Base-by-base conservation (phyloP, 2,329 filamentous ascomycete species). In the Talaromyces verruculosus region DNA sequence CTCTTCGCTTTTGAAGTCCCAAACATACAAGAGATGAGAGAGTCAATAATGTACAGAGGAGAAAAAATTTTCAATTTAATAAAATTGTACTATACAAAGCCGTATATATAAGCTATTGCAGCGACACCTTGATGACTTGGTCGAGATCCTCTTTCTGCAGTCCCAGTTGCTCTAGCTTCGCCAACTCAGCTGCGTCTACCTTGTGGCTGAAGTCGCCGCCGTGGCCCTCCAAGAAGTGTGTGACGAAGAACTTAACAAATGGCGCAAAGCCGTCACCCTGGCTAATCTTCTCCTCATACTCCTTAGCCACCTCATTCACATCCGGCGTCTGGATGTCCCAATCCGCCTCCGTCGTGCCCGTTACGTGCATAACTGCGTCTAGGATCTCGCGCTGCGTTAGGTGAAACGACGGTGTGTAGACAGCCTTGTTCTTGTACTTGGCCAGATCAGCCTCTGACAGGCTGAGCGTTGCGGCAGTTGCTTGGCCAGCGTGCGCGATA, bases 331-430 rank as follows among this genome's bases (percentile, higher is more conserved):
- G 22, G 65, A 91, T 81, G 2, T 72, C 81, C 89, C 89, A 91
- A 70, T 90, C 88, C 0, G 74, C 76, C 43, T 88, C 84, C 1
- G 77, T 83, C 0, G 84, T 86, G 0, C 83, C 83, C 0, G 85
- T 84, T 3, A 87, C 88, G 0, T 84, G 83, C 70, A 88, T 81
- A 13, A 89, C 76, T n/a, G 82, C 83, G 45, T 84, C 83, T 63
- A 91, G 81, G 85, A 45, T 19, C n/a, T 45, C n/a, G 15, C 43
- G 43, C 43, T 45, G 43, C 43, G 43, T 45, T 45, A 45, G 43
- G n/a, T 45, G 43, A 3, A 45, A 45, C n/a, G 43, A 45, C 8
- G 43, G 43, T 10, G n/a, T 4, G n/a, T 45, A 45, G 43, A 45
- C 43, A 45, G 43, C 43, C 43, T 45, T 45, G n/a, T 45, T 45